These are phyloP conservation scores for Ceratobasidium sp. DNA, from an alignment of 1,284 basidiomycete genomes.

Conservation along the genomic window DNA sequence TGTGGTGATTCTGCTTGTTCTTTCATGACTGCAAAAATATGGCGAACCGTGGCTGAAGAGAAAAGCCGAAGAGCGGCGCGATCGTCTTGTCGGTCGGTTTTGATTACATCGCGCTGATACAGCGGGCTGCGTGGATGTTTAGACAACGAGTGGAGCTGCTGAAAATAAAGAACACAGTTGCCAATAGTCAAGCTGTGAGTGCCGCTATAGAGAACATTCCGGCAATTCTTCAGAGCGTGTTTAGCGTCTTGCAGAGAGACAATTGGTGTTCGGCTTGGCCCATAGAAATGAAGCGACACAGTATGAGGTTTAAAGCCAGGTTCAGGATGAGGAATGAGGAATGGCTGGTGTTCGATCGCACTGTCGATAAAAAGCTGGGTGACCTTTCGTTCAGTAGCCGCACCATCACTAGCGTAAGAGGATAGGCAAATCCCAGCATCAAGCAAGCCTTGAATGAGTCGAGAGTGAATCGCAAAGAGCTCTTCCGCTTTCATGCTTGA, in stretches of 20 bases:
- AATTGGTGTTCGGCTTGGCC: slow-evolving; percentile 42
- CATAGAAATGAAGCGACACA: slow-evolving; percentile 38
- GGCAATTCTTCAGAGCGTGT: slow-evolving; percentile 54
- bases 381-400: slow-evolving; percentile 50
- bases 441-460: slow-evolving; percentile 36
- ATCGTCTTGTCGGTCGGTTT: slow-evolving; percentile 58
- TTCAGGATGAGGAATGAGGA: slow-evolving; percentile 43
- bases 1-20: not conserved
- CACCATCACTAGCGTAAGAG: slow-evolving; percentile 53
- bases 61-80: slow-evolving; percentile 56
- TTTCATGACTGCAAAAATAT: not conserved
- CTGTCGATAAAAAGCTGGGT: slow-evolving; percentile 45
- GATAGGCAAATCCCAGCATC: slow-evolving; percentile 47
- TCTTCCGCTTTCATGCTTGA: slow-evolving; percentile 45
- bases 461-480: not conserved
- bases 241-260: slow-evolving; percentile 55
- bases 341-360: slow-evolving; percentile 18
- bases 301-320: not conserved
- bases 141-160: slow-evolving; percentile 48
- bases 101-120: slow-evolving; percentile 55
- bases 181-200: slow-evolving; percentile 51
- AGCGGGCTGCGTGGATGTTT: slow-evolving; percentile 48
- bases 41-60: slow-evolving; percentile 51
- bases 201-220: slow-evolving; percentile 53
- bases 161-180: slow-evolving; percentile 48